Base-by-base conservation (phyloP, 2,329 filamentous ascomycete genomes). In the Rachicladosporium sp. region DNA sequence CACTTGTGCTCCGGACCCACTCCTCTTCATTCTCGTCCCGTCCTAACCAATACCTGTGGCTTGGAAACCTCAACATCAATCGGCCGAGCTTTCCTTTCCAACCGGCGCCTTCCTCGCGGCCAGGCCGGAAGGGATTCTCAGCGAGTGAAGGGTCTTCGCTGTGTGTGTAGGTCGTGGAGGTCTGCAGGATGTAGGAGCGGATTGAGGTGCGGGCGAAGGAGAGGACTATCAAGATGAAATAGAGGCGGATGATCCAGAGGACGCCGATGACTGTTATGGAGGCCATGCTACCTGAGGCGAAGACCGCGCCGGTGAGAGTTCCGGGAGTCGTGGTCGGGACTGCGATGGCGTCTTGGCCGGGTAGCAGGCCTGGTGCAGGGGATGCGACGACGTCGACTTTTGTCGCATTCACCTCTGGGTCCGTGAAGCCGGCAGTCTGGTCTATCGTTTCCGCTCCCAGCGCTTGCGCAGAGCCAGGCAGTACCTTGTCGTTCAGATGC, bases 161-260 rank as follows among this genome's bases (percentile, higher is more conserved):
- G 43, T 65, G 43, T 52, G 37, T 63, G 61, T 65, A 67, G 11
- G 41, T 41, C 40, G 43, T 48, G 7, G 53, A 53, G 47, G 56
- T 62, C 27, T 54, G 53, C 29, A 71, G 64, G 36, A 81, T 70
- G 57, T 84, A 76, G 49, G 79, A 78, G 43, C 82, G 74, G 36
- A 95, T 64, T 10, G 84, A 80, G 55, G 80, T 75, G 46, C 85
- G 76, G 3, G 88, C 85, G 59, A 83, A 91, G 5, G 84, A 78
- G 63, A 93, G 78, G 58, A 93, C 77, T 39, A 95, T 73, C 30
- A 94, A 67, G 49, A 82, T 76, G 52, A 93, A 88, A 65, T 95
- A 95, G 23, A 87, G 60, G 23, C 88, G 74, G 31, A 93, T 68
- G 9, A 80, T 67, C 63, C 82, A 93, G 46, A 94, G 73, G 2